Conservation (phyloP, 768 basidiomycete species). For the Cubamyces lactineus region DNA sequence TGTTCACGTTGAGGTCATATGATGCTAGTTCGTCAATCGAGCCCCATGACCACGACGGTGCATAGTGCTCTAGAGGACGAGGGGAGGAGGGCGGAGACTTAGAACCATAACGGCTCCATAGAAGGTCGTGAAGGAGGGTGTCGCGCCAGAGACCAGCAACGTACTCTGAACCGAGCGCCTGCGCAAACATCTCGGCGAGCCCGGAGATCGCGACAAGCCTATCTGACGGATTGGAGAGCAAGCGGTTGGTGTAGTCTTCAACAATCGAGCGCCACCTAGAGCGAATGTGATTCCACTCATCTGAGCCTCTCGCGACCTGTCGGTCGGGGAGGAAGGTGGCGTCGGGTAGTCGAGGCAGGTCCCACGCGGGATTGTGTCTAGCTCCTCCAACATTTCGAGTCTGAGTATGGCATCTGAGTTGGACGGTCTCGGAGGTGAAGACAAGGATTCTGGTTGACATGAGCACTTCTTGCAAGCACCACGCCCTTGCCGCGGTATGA, state of each 20-base stretch:
- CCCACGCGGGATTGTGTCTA: neutral
- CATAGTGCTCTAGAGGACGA: neutral
- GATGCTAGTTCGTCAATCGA: neutral
- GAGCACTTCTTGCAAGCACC: neutral
- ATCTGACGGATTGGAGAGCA: neutral
- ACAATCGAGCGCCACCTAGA: too few relatives aligned
- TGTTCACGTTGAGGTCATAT: too few relatives aligned
- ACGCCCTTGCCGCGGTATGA: neutral
- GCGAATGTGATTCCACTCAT: too few relatives aligned
- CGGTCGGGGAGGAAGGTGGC: too few relatives aligned
- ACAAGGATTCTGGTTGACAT: neutral
- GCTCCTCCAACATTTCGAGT: neutral
- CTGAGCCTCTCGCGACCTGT: too few relatives aligned
- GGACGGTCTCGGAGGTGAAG: neutral
- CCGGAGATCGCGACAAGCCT: neutral
- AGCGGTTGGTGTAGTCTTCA: too few relatives aligned
- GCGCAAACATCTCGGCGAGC: neutral
- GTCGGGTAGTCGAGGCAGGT: neutral
- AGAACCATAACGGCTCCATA: neutral
- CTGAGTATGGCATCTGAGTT: neutral
- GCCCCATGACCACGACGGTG: neutral
- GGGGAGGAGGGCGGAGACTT: neutral
- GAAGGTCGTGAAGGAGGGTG: neutral
- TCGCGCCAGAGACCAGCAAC: neutral
- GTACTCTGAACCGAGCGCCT: neutral